Base-by-base conservation (phyloP, 169 alveolate genomes). In the Eimeria maxima region DNA sequence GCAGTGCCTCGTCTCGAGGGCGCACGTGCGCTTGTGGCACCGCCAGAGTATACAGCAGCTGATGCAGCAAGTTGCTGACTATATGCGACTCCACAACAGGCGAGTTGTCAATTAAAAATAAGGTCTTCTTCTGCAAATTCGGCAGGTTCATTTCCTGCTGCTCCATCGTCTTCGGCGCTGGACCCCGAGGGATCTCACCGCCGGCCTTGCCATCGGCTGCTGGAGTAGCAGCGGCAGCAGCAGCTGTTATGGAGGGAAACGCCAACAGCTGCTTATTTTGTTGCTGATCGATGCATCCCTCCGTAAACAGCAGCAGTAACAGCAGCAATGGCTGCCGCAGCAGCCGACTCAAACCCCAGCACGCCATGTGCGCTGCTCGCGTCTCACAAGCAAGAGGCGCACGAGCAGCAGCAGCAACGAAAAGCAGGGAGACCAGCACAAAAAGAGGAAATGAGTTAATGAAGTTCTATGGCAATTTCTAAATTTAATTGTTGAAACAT, bases 31-130 rank as follows among this genome's bases (percentile, higher is more conserved):
- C 47, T 45, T 91, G 84, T 11, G 90, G 90, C 14, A 91, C 44
- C 8, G 33, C 27, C 33, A 76, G 33, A 2, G 95, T 55, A 74
- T 53, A 91, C 16, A 91, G 76, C 33, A 91, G 81, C 50, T 91
- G 90, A 45, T 91, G 95, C 50, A 91, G 67, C 38, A 91, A 73
- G 67, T 91, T 91, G 69, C 90, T 91, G 14, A 57, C 90, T 16
- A 91, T 71, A 71, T 91, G 95, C 53, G 90, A 50, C 50, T 91
- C 95, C 0, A 91, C 24, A n/a, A 91, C 95, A 3, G 95, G 95
- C 69, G 74, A 90, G 60, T 74, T 73, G 69, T 80, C 95, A 24
- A 91, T 60, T 44, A 91, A 27, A 33, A 91, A 91, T 22, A 76
- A 63, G 0, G 95, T 91, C 4, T 91, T 53, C 4, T 50, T n/a